Conservation (phyloP, 2,329 filamentous ascomycete genomes). For the Zymoseptoria pseudotritici region DNA sequence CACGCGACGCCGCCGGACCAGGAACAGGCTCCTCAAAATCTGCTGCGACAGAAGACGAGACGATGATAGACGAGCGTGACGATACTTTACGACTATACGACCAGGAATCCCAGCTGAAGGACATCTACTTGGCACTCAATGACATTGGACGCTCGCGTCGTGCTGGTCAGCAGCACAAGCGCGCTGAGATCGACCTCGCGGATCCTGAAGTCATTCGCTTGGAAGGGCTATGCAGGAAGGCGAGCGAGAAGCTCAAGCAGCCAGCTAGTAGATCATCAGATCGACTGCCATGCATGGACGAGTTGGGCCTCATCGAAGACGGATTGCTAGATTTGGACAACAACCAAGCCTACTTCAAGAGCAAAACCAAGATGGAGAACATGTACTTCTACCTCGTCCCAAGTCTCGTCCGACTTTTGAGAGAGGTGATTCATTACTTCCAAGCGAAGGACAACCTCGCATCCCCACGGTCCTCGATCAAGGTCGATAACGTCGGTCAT, state of each 20-base stretch:
- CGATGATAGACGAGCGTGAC: background rate
- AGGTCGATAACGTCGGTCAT: constrained; percentile 11
- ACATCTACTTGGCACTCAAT: background rate
- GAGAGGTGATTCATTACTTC: constrained; percentile 12
- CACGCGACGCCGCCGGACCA: too few relatives aligned
- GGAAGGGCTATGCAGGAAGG: background rate
- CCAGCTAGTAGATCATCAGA: background rate
- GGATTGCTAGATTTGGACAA: constrained; percentile 2
- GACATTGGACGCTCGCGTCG: background rate
- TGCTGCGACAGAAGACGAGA: too few relatives aligned
- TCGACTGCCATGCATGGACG: background rate
- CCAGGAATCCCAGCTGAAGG: background rate
- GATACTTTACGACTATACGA: background rate
- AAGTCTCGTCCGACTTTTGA: constrained; percentile 17
- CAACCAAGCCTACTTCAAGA: constrained; percentile 5
- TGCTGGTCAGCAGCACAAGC: background rate
- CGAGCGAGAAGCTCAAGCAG: background rate
- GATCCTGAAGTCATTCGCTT: background rate
- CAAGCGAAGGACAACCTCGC: constrained; percentile 7
- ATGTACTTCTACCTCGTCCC: constrained; percentile 26
- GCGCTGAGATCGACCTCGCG: background rate
- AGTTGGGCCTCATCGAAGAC: constrained; percentile 4
- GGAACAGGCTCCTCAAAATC: too few relatives aligned
- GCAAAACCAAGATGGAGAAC: constrained; percentile 10
- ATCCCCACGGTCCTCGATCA: constrained; percentile 4